Evolutionary conservation across 495 filamentous ascomycete genomes (phyloP).

Genomic region (Chaetomium tenue): DNA sequence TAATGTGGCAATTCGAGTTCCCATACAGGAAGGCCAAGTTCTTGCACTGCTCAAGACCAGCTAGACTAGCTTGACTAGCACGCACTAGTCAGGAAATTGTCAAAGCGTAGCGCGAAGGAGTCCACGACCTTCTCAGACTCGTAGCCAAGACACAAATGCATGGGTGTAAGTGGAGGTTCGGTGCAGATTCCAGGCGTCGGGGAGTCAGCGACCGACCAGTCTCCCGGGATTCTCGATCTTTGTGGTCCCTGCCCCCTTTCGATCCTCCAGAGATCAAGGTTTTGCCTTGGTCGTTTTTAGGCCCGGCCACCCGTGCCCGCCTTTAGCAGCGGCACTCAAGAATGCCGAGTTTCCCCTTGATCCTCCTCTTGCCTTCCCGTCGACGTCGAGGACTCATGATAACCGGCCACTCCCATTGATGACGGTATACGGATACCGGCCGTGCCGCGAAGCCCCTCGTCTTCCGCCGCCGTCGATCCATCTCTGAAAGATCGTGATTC

Average conservation of each 20-base stretch:
- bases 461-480: constrained; percentile 5
- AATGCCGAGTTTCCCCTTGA: not conserved
- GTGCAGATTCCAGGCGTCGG: not conserved
- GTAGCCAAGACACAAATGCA: not conserved
- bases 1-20: not conserved
- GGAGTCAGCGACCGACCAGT: not conserved
- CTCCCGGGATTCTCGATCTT: not conserved
- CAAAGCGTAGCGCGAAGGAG: not conserved
- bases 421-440: not conserved
- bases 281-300: not conserved
- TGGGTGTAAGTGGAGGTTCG: not conserved
- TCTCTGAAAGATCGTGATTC: not conserved
- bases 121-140: not conserved
- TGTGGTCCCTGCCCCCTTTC: no score
- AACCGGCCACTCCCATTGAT: not conserved
- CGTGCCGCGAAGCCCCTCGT: not conserved
- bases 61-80: no score
- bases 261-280: not conserved
- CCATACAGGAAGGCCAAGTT: not conserved
- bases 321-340: not conserved
- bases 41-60: not conserved
- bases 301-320: not conserved
- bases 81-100: not conserved
- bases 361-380: not conserved
- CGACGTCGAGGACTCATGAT: not conserved